Evolutionary conservation across 768 basidiomycete genomes (phyloP), one percentile per base, ranked within the genome.

Genomic region (Mycena vulgaris): DNA sequence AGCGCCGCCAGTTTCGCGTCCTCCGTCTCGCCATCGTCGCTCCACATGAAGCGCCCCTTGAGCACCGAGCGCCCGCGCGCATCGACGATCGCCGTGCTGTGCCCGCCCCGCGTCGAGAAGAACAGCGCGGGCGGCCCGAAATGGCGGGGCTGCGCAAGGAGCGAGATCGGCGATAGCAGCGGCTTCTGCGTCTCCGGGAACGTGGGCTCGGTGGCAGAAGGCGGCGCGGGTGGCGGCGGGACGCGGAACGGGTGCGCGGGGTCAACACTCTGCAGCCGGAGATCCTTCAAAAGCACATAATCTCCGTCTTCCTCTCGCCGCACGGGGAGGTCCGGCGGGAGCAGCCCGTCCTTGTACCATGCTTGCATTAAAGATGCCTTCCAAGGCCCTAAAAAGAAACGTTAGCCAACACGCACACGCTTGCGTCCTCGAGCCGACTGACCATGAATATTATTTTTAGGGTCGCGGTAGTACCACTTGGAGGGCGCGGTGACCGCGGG

Each of bases 71-170:
- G 83, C 47, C 95, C 95, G 23, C 94, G 89, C n/a, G 91, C 89
- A 76, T 96, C 95, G 21, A 96, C 95, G 60, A 96, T 94, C 6
- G 93, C 86, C 0, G 95, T 96, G 75, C 94, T 96, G 75, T 95
- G 94, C 0, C 95, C 95, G 25, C 95, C 95, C n/a, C 95, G 90
- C 13, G 94, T 93, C 13, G 94, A 95, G 79, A 88, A 96, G 81
- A 96, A 96, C 21, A 96, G 79, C 1, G 95, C 93, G 6, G 95
- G 95, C 27, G 95, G 95, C 0, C 95, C 95, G 74, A 94, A 96
- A 77, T 94, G 94, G 42, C 85, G 87, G 11, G 95, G 92, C 74
- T 96, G 95, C 17, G 90, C 77, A 23, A 96, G 83, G 8, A 96
- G 84, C 21, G 95, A 95, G 60, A 94, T 91, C 0, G 94, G 94